Evolutionary conservation across 345 rosid genomes (phyloP), one percentile per base, ranked within the genome.

Genomic region (Camelina hispida): DNA sequence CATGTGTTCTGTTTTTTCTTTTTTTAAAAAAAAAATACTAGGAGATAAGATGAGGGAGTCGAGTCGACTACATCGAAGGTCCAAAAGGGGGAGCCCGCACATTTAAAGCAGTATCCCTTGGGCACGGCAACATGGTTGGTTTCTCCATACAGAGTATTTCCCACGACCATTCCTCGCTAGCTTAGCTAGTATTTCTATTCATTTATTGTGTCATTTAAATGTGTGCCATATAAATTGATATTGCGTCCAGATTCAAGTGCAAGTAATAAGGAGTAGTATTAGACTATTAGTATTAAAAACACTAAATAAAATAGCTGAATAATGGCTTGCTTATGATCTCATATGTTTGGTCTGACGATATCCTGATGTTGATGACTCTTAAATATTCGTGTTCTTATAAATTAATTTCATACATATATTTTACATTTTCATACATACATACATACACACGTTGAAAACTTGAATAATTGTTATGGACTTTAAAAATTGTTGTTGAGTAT

Each of bases 281-380:
- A 28, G 15, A n/a, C n/a, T n/a, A n/a, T n/a, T n/a, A n/a, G n/a
- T n/a, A n/a, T n/a, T n/a, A 25, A 25, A 17, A 25, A 25, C 12
- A 66, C 7, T 18, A 3, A 28, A 28, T 28, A 28, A 52, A 3
- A 68, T 66, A 51, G 18, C 14, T 23, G 52, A 69, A 43, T 40
- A 17, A 44, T 30, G 18, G 2, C 9, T 53, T 28, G 30, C 30
- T 28, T 28, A 28, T 28, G 30, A 14, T 51, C n/a, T 35, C 35
- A 66, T 20, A 62, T 52, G 37, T 54, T 15, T 53, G 63, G 71
- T 67, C 37, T 38, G 79, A 75, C 79, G 18, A 58, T 17, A 57
- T 62, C 55, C 0, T 38, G 40, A 75, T 52, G 55, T n/a, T 68
- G 62, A 75, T 42, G 16, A 47, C 11, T 52, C 54, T 59, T 75